A percentile compares a stretch with the other conserved stretches of the same genome.
phyloP scores from a whole-genome alignment of 2,329 filamentous ascomycete species.

The Colletotrichum acutatum region DNA sequence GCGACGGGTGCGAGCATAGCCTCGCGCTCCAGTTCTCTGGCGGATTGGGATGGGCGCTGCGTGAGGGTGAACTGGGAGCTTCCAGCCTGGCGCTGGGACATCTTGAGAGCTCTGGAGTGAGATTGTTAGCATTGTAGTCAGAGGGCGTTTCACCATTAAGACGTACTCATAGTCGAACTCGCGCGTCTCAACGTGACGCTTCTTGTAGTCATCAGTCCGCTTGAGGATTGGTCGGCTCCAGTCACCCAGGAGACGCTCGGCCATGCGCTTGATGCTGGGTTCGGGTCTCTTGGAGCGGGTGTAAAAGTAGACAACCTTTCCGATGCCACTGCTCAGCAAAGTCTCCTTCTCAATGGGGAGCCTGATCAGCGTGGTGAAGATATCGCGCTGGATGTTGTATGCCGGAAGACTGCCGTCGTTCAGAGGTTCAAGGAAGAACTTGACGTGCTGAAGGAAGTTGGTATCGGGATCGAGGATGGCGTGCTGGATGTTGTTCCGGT shows the following conservation, averaged over 20 bases:
- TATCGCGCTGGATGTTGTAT: slow-evolving; percentile 96
- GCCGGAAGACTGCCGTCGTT: slow-evolving; percentile 94
- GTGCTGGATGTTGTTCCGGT: slow-evolving; percentile 86
- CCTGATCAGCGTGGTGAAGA: slow-evolving; percentile 82
- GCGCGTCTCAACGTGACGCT: slow-evolving; percentile 74
- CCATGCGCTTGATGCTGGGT: slow-evolving; percentile 89
- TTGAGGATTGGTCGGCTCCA: slow-evolving; percentile 97
- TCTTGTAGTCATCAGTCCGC: slow-evolving; percentile 93
- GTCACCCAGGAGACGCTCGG: slow-evolving; percentile 90
- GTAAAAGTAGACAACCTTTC: slow-evolving; percentile 97
- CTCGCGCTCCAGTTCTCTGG: slow-evolving; percentile 65
- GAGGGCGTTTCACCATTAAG: slow-evolving; percentile 13
- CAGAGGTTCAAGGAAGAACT: slow-evolving; percentile 96
- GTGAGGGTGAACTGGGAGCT: slow-evolving; percentile 61
- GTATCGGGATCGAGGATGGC: slow-evolving; percentile 93
- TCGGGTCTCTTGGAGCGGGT: slow-evolving; percentile 94
- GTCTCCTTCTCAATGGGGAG: slow-evolving; percentile 93
- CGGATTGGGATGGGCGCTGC: slow-evolving; percentile 56
- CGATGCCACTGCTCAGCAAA: slow-evolving; percentile 90
- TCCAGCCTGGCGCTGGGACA: slow-evolving; percentile 58
- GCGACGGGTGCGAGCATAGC: slow-evolving; percentile 67
- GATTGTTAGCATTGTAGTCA: slow-evolving; percentile 5
- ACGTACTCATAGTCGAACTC: slow-evolving; percentile 73
- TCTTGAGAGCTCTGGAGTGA: slow-evolving; percentile 60
- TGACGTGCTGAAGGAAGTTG: slow-evolving; percentile 93